Conservation (phyloP, 768 basidiomycete species). For the Leccinum rimulosum region DNA sequence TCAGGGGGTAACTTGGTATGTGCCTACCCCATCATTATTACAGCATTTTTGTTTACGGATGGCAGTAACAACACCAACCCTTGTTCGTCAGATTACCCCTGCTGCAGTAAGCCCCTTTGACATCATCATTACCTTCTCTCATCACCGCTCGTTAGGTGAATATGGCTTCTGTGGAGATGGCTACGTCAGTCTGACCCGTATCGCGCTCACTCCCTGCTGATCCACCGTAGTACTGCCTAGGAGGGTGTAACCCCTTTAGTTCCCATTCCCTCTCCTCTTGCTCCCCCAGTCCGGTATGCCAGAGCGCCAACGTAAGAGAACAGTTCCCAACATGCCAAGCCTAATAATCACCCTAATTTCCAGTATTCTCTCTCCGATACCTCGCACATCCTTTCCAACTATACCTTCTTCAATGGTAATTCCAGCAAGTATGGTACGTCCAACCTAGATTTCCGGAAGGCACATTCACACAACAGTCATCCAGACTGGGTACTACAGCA, state of each 20-base stretch:
- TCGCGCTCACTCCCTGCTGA: conserved; percentile 7
- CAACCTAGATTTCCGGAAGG: background rate
- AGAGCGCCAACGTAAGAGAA: conserved; percentile 51
- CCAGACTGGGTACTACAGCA: conserved; percentile 71
- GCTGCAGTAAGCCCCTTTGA: conserved; percentile 39
- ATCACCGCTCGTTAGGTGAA: conserved; percentile 35
- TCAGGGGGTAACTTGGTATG: conserved; percentile 30
- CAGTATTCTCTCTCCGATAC: conserved; percentile 65
- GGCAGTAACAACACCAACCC: conserved; percentile 37
- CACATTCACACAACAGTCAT: background rate
- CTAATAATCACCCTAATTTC: background rate
- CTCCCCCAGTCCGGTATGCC: conserved; percentile 68
- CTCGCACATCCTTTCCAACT: conserved; percentile 64
- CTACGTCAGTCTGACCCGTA: conserved; percentile 27
- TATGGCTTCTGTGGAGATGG: conserved; percentile 54
- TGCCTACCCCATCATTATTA: background rate
- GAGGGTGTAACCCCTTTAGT: conserved; percentile 80
- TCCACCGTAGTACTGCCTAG: conserved; percentile 64
- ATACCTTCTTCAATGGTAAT: conserved; percentile 71
- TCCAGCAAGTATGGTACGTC: conserved; percentile 58
- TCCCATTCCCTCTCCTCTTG: conserved; percentile 68
- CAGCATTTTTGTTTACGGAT: background rate
- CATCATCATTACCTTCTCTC: background rate
- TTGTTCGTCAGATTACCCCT: conserved; percentile 39
- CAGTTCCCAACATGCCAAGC: background rate